Percentiles rank a stretch among this genome's conserved stretches.
These are phyloP conservation scores for Arachnopeziza araneosa DNA, from an alignment of 2,329 filamentous ascomycete species.

Conservation along the genomic window DNA sequence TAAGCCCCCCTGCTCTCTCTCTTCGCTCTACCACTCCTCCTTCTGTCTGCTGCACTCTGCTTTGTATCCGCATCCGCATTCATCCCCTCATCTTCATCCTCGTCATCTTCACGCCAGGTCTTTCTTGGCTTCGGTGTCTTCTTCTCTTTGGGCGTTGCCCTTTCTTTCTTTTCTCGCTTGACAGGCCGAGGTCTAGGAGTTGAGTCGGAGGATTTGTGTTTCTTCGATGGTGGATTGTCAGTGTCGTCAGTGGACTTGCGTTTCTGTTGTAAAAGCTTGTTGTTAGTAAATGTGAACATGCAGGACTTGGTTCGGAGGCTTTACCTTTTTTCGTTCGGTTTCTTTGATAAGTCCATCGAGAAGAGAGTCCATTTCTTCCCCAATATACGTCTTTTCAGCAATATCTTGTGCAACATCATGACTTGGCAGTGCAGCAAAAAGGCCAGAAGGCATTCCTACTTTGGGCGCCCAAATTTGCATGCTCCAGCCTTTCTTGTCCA, in stretches of 20 bases:
- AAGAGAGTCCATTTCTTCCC: constrained; percentile 66
- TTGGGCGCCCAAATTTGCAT: constrained; percentile 81
- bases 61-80: not conserved
- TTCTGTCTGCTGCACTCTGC: not conserved
- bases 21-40: constrained; percentile 1
- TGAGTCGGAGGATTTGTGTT: constrained; percentile 18
- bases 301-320: constrained; percentile 15
- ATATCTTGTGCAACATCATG: constrained; percentile 79
- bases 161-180: constrained; percentile 26
- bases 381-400: constrained; percentile 78
- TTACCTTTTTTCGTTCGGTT: constrained; percentile 54
- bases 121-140: constrained; percentile 29
- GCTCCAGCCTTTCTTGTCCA: constrained; percentile 78
- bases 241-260: constrained; percentile 22
- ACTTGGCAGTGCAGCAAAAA: constrained; percentile 70
- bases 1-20: constrained; percentile 19
- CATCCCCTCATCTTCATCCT: not conserved
- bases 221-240: constrained; percentile 16
- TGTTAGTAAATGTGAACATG: not conserved
- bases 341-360: constrained; percentile 60
- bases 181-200: constrained; percentile 10
- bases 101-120: constrained; percentile 4
- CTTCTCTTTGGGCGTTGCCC: constrained; percentile 16
- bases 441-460: constrained; percentile 69
- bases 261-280: constrained; percentile 19